These are phyloP conservation scores for Sporodiniella umbellata DNA, from an alignment of 371 early-diverging fungal genomes.

Conservation along the genomic window DNA sequence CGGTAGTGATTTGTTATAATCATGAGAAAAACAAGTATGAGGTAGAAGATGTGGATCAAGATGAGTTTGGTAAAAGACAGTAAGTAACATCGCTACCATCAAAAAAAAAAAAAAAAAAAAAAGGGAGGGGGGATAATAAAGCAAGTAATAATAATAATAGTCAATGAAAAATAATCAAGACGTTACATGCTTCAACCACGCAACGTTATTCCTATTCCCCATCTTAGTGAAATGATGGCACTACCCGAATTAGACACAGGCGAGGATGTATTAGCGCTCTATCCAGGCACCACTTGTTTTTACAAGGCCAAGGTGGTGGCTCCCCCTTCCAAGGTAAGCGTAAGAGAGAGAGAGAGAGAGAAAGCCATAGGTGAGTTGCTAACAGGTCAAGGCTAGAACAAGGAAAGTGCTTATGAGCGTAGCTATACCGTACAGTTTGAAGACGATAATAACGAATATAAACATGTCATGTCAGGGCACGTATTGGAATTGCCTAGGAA, in stretches of 20 bases:
- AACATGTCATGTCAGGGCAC: conserved; percentile 43
- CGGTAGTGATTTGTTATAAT: conserved; percentile 60
- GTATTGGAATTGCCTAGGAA: conserved; percentile 63
- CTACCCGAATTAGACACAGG: conserved; percentile 58
- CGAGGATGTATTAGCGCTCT: conserved; percentile 76
- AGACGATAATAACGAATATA: conserved; percentile 60
- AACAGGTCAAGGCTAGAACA: conserved; percentile 43
- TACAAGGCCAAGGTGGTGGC: conserved; percentile 73
- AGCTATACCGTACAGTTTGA: conserved; percentile 63
- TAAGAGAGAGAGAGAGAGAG: background rate
- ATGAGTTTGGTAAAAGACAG: conserved; percentile 63
- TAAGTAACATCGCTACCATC: no score
- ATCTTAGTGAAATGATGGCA: conserved; percentile 37
- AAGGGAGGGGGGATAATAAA: no score
- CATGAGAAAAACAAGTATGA: conserved; percentile 65
- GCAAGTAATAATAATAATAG: no score
- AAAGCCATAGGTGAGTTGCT: background rate
- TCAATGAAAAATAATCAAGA: conserved; percentile 1
- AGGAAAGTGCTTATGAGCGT: conserved; percentile 26
- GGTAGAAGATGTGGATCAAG: conserved; percentile 76
- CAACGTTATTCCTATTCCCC: conserved; percentile 61
- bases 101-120: no score
- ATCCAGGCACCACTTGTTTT: conserved; percentile 84
- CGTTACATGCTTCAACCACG: conserved; percentile 59
- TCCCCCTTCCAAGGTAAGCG: conserved; percentile 69